Evolutionary conservation across 2,329 filamentous ascomycete species (phyloP), one percentile per base, ranked within the genome.

Genomic region (Colletotrichum viniferum): DNA sequence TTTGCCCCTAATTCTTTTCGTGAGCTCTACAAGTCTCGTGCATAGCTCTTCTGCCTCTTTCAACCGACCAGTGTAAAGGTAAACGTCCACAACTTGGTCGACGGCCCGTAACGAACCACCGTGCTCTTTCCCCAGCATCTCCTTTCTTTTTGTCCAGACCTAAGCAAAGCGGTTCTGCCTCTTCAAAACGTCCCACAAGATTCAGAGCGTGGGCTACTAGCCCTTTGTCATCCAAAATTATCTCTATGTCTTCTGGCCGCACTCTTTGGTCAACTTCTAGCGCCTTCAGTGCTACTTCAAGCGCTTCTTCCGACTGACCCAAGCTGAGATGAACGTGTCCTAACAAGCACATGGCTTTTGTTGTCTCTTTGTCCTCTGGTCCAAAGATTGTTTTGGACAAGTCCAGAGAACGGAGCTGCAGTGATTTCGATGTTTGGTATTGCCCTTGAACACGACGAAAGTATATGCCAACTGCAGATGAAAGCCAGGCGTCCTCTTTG

Each of bases 391-490:
- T 2, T 16, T 14, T 36, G 4, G n/a, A n/a, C 1, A 38, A 9
- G 14, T 18, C 7, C 3, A 8, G 0, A 8, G 36, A 8, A 16
- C 36, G 36, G 14, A 36, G 34, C 1, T 7, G 1, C 0, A 36
- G 3, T 6, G 6, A 2, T 4, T 36, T 36, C 3, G 34, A 18
- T 18, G 7, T 38, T 38, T 38, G 16, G 4, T 18, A 9, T 21
- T 68, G 64, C 3, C 55, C 62, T 43, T 2, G 16, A 14, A 18
- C 10, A 3, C 2, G 0, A 3, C 2, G 0, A 26, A 72, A 43
- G 3, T 7, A 64, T 2, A 2, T 0, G 2, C 13, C 71, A 0
- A 65, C 66, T 4, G 52, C 4, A 3, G 0, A 0, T 13, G 10
- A 7, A 18, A 71, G 58, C 12, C 16, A 14, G 8, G 30, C 71